Base-by-base conservation (phyloP, 1,139 yeast genomes). In the Hansenula anomala region DNA sequence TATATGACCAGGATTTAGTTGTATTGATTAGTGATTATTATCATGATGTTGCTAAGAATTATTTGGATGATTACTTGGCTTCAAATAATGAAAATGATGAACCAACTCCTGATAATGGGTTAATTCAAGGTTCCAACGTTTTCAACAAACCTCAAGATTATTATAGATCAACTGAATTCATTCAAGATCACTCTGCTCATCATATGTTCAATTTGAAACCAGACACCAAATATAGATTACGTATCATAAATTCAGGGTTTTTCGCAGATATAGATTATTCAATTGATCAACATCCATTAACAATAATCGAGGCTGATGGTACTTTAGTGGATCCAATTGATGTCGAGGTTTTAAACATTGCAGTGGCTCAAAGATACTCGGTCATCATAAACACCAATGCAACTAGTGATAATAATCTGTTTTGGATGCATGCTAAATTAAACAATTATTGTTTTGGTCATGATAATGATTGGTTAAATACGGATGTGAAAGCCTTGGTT, bases 291-390 rank as follows among this genome's bases (percentile, higher is more conserved):
- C 82, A 76, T 50, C 68, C 66, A 23, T 57, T 81, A 41, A 66
- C 67, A 5, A 64, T 81, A 13, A 71, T 81, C 29, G 89, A 80
- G 56, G 79, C 82, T 17, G 95, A 85, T 58, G 90, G 92, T 39
- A 64, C 80, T 14, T 67, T 68, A 33, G 78, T 81, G 13, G 69
- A 77, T 48, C 80, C 79, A 4, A 67, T 69, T 42, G 63, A 61
- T 15, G 72, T 81, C 18, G 75, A 73, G 37, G 68, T 77, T 50
- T 48, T 84, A 29, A 77, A 80, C 48, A 63, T 85, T 29, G 78
- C 89, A 1, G 82, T 79, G 19, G 95, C 90, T 17, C 95, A 86
- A 64, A 69, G 95, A 51, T 82, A 82, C 57, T 73, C 85, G 3
- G 76, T 76, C 3, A 58, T 79, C 43, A 54, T 80, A n/a, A 64